These are phyloP conservation scores for Kuraishia ogatae DNA, from an alignment of 805 yeast genomes.

Conservation along the genomic window DNA sequence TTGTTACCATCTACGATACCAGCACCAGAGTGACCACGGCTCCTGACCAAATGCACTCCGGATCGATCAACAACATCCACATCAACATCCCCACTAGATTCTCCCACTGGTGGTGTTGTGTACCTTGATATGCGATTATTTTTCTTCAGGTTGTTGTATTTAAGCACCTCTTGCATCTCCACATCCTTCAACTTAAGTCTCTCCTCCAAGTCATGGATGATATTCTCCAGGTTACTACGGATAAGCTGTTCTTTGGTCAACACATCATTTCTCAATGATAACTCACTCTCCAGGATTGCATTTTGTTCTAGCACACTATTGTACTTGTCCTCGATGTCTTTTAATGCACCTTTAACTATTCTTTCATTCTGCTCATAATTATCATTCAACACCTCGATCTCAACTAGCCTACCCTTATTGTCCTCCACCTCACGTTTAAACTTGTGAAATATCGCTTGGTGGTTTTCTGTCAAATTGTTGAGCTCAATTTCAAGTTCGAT, in stretches of 20 bases:
- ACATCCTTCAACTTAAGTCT: background rate
- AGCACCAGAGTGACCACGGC: no score
- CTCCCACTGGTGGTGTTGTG: conserved; percentile 1
- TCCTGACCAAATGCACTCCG: no score
- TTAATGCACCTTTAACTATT: conserved; percentile 23
- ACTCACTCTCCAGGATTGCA: conserved; percentile 33
- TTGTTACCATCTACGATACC: background rate
- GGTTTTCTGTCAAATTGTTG: conserved; percentile 1
- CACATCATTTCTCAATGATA: conserved; percentile 3
- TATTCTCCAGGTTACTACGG: background rate
- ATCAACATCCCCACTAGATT: conserved; percentile 4
- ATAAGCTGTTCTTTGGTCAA: background rate
- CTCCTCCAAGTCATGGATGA: background rate
- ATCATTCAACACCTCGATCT: conserved; percentile 34
- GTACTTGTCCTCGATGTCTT: conserved; percentile 26
- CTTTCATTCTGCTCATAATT: conserved; percentile 30
- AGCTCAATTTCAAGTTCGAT: conserved; percentile 4
- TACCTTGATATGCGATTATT: background rate
- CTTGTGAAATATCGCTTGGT: conserved; percentile 7
- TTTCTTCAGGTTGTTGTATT: background rate
- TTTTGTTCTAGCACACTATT: conserved; percentile 32
- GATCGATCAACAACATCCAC: no score
- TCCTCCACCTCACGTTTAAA: conserved; percentile 14
- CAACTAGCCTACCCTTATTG: conserved; percentile 25
- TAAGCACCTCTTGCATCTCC: background rate